Evolutionary conservation across 1,284 basidiomycete genomes (phyloP), one percentile per base, ranked within the genome.

Genomic region (Schizopora paradoxa): DNA sequence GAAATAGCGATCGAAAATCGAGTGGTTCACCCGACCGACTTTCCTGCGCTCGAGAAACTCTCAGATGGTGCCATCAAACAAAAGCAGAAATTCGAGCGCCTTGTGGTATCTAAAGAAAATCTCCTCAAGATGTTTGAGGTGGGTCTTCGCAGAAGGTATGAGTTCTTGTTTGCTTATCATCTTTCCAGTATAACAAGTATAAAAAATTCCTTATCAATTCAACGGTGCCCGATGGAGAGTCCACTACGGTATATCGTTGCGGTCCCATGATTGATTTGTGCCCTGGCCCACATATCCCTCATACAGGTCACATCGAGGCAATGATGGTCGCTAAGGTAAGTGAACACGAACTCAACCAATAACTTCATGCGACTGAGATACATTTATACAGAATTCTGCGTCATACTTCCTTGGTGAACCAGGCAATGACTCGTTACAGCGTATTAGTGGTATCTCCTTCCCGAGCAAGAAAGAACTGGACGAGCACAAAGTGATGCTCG

Each of bases 261-360:
- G 96, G 96, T 23, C 94, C 96, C 35, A 93, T 99, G 85, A 86
- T 99, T 49, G 96, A 99, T 69, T 76, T 99, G 37, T 99, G 96
- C 63, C 77, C 94, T 31, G 96, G 96, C 33, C 95, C 96, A 25
- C 95, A 99, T 64, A 91, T 99, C 51, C 94, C 96, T 6, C 92
- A 99, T 67, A 97, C 95, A 0, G 94, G 95, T 44, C 87, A 86
- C 58, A 97, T 99, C 73, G 99, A 99, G 76, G 86, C 93, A 1
- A 81, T 96, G 59, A 91, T 94, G 76, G 75, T 97, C 55, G 92
- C 91, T 51, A 97, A 97, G 73, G 90, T 88, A 36, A 29, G 67
- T n/a, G n/a, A n/a, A n/a, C n/a, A 37, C 40, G 11, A 35, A 44
- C 5, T 46, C 41, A 48, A 11, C 35, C 3, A 23, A 40, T 11